phyloP scores from a whole-genome alignment of 1,284 basidiomycete species.

The Heliocybe sulcata region DNA sequence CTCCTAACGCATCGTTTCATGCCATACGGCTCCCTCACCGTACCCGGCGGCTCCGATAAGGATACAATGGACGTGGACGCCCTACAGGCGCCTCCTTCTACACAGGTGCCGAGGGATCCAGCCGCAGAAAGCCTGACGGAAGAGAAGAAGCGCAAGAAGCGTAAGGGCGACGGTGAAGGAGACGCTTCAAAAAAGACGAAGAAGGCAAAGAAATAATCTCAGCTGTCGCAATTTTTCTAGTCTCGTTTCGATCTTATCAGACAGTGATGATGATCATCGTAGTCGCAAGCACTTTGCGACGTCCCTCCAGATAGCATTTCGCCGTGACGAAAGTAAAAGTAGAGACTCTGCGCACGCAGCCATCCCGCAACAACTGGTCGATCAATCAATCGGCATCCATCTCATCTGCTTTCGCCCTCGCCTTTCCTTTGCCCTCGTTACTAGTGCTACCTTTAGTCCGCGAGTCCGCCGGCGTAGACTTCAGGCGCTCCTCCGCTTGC shows the following conservation, averaged over 20 bases:
- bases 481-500: constrained; percentile 27
- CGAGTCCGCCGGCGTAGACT: constrained; percentile 14
- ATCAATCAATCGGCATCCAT: constrained; percentile 46
- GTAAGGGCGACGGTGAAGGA: constrained; percentile 29
- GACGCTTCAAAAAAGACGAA: constrained; percentile 33
- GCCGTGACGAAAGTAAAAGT: not conserved
- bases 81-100: not conserved
- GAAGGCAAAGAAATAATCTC: constrained; percentile 26
- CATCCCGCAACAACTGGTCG: too few species aligned
- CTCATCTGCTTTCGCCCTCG: constrained; percentile 36
- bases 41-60: constrained; percentile 8
- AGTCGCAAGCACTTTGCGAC: not conserved
- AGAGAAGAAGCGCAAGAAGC: constrained; percentile 33
- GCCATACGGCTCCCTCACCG: constrained; percentile 48
- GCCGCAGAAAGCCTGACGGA: constrained; percentile 15
- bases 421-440: constrained; percentile 33
- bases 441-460: constrained; percentile 20
- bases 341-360: too few species aligned
- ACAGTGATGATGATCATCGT: not conserved
- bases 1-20: constrained; percentile 56
- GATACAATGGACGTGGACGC: constrained; percentile 17
- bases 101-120: constrained; percentile 8
- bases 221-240: not conserved
- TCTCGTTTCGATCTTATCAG: not conserved
- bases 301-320: not conserved